Percentiles rank a stretch among this genome's conserved stretches.
These are phyloP conservation scores for Rutstroemia sp. DNA, from an alignment of 2,329 filamentous ascomycete species.

Conservation along the genomic window DNA sequence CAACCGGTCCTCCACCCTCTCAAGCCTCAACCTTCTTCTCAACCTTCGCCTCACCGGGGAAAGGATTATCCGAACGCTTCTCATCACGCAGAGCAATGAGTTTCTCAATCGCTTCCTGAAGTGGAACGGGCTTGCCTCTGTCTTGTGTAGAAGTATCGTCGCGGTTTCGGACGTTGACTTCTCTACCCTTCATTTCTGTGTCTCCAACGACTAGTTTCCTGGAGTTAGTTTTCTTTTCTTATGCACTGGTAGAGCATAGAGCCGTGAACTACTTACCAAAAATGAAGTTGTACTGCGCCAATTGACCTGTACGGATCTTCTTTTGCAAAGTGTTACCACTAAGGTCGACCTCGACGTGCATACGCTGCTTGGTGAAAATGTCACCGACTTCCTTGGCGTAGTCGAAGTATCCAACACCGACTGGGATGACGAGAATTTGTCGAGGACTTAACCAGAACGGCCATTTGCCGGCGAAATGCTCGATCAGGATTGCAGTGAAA, in stretches of 20 bases:
- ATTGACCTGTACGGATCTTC: constrained; percentile 78
- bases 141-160: constrained; percentile 55
- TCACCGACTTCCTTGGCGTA: constrained; percentile 69
- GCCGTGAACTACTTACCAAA: constrained; percentile 47
- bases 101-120: constrained; percentile 51
- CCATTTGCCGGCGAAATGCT: constrained; percentile 85
- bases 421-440: constrained; percentile 72
- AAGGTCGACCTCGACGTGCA: constrained; percentile 66
- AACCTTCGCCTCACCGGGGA: constrained; percentile 25
- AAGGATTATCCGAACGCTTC: constrained; percentile 32
- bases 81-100: constrained; percentile 45
- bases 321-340: constrained; percentile 78
- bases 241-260: neutral
- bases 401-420: constrained; percentile 62
- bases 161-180: constrained; percentile 57
- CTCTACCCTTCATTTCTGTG: constrained; percentile 51
- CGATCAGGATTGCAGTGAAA: constrained; percentile 68
- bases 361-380: constrained; percentile 57
- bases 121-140: constrained; percentile 49
- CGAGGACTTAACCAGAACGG: constrained; percentile 84
- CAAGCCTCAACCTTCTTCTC: neutral
- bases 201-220: constrained; percentile 47
- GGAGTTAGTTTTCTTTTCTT: constrained; percentile 8
- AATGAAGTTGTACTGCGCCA: constrained; percentile 79
- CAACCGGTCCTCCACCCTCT: too few relatives aligned